Percentiles rank a stretch among this genome's conserved stretches.
phyloP scores from a whole-genome alignment of 2,329 filamentous ascomycete genomes.

The Venturia nashicola region DNA sequence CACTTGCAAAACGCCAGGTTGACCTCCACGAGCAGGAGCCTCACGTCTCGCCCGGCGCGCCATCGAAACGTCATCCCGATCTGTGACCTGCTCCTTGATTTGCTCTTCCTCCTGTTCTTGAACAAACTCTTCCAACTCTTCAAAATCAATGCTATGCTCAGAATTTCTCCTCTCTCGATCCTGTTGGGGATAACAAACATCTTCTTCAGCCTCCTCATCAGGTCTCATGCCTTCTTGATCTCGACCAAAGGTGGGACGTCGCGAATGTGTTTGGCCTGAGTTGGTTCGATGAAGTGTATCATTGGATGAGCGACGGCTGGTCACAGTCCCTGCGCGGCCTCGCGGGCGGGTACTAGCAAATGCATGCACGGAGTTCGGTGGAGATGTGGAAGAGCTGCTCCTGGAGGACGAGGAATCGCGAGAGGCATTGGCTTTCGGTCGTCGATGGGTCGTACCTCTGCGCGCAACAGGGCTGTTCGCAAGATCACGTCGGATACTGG shows the following conservation, averaged over 20 bases:
- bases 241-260: conserved; percentile 47
- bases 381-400: conserved; percentile 52
- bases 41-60: conserved; percentile 10
- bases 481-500: conserved; percentile 34
- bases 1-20: conserved; percentile 36
- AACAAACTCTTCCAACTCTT: conserved; percentile 88
- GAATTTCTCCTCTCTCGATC: conserved; percentile 62
- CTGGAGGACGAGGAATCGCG: conserved; percentile 25
- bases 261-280: conserved; percentile 55
- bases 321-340: conserved; percentile 58
- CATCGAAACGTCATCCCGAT: conserved; percentile 16
- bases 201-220: conserved; percentile 61
- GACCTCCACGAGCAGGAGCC: background rate
- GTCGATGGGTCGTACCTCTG: conserved; percentile 32
- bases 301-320: conserved; percentile 40
- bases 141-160: conserved; percentile 62
- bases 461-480: conserved; percentile 29
- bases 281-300: conserved; percentile 50
- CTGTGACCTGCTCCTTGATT: conserved; percentile 1
- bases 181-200: conserved; percentile 78
- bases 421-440: conserved; percentile 37
- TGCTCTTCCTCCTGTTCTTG: conserved; percentile 34
- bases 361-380: conserved; percentile 93
- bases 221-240: conserved; percentile 48
- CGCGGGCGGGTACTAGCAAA: conserved; percentile 75